A percentile compares a stretch with the other conserved stretches of the same genome.
phyloP scores from a whole-genome alignment of 805 yeast species.

The Suhomyces sp. region DNA sequence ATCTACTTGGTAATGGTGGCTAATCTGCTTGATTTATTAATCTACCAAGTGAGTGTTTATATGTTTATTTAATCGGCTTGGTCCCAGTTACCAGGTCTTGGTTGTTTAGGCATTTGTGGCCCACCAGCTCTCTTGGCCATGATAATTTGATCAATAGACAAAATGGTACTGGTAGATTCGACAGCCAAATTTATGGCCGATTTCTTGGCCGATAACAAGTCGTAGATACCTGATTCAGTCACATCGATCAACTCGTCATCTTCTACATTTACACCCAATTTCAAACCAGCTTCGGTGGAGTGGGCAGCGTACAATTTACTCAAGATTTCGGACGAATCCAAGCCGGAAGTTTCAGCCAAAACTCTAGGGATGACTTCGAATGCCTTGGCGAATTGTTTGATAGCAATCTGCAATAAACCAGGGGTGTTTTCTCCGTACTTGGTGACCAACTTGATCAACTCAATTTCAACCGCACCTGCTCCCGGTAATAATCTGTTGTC shows the following conservation, averaged over 20 bases:
- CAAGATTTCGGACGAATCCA: conserved; percentile 85
- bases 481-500: conserved; percentile 83
- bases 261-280: conserved; percentile 80
- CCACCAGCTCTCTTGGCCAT: conserved; percentile 99
- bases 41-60: neutral
- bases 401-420: conserved; percentile 88
- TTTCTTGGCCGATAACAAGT: conserved; percentile 73
- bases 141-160: conserved; percentile 93
- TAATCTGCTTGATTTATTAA: too few relatives aligned
- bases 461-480: conserved; percentile 94
- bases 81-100: conserved; percentile 94
- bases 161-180: conserved; percentile 87
- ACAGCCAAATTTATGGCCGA: conserved; percentile 92
- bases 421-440: conserved; percentile 92
- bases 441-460: conserved; percentile 73
- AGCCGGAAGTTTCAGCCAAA: conserved; percentile 90
- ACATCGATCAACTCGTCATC: conserved; percentile 70
- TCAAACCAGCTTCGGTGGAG: conserved; percentile 50
- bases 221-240: conserved; percentile 66
- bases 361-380: conserved; percentile 93
- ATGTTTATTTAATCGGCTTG: conserved; percentile 64
- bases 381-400: conserved; percentile 89
- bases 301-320: conserved; percentile 89
- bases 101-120: conserved; percentile 82
- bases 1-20: too few relatives aligned